Conservation (phyloP, 1,284 basidiomycete genomes). For the Ustanciosporium gigantosporum region DNA sequence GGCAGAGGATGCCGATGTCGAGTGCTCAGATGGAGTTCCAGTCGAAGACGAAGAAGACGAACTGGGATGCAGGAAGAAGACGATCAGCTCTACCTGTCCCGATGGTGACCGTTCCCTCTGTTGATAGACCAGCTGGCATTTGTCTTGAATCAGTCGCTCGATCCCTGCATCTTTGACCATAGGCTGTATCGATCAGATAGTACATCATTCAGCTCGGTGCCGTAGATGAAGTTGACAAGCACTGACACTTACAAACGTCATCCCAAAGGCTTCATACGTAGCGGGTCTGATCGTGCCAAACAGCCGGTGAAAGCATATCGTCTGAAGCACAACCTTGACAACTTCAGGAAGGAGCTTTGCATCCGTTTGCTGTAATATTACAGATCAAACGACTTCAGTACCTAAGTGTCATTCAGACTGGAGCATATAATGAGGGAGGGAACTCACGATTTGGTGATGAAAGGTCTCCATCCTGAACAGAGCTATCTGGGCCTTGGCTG, state of each 20-base stretch:
- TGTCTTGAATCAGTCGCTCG: slow-evolving; percentile 4
- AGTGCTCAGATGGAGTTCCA: neutral
- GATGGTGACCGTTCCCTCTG: neutral
- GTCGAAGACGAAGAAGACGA: neutral
- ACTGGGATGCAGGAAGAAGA: slow-evolving; percentile 2
- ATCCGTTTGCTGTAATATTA: neutral
- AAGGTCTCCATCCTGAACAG: slow-evolving; percentile 1
- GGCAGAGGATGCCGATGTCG: neutral
- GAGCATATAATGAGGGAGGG: neutral
- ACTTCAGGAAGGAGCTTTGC: slow-evolving; percentile 4
- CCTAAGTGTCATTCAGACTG: too few relatives aligned
- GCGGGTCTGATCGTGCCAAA: slow-evolving; percentile 21
- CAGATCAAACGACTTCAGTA: neutral
- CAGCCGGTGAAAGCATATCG: slow-evolving; percentile 30
- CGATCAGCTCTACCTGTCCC: neutral
- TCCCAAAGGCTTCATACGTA: slow-evolving; percentile 5
- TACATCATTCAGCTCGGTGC: too few relatives aligned
- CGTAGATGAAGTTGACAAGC: too few relatives aligned
- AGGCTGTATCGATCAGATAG: slow-evolving; percentile 11
- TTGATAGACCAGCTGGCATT: neutral
- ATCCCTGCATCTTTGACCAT: slow-evolving; percentile 8
- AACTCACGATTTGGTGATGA: neutral
- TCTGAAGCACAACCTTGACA: slow-evolving; percentile 11
- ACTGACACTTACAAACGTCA: slow-evolving; percentile 16
- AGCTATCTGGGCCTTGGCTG: too few relatives aligned